phyloP scores from a whole-genome alignment of 139 green algal genomes.

The Zygnema circumcarinatum region DNA sequence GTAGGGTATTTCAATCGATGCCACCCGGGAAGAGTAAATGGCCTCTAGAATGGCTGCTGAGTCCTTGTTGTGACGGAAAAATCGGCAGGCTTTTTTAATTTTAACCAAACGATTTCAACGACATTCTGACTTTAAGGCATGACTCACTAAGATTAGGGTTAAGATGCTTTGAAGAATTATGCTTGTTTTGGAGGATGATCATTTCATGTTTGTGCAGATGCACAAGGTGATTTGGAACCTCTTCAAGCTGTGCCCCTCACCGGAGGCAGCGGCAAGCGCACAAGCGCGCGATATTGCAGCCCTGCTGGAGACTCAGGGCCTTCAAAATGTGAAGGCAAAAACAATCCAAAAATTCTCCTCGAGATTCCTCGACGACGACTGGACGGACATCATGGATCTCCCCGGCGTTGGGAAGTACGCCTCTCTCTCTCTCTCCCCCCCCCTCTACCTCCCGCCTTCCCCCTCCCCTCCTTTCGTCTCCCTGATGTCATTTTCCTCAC shows the following conservation, averaged over 20 bases:
- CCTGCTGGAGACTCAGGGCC: slow-evolving; percentile 83
- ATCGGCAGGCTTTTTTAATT: too few species aligned
- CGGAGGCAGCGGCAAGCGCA: slow-evolving; percentile 67
- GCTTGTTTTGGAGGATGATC: too few species aligned
- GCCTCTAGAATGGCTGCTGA: too few species aligned
- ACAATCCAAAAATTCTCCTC: slow-evolving; percentile 78
- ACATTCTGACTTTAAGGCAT: too few species aligned
- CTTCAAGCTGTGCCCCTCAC: slow-evolving; percentile 76
- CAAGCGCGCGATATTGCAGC: slow-evolving; percentile 57
- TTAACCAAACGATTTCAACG: too few species aligned
- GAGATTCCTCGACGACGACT: slow-evolving; percentile 84
- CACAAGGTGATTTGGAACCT: slow-evolving; percentile 81
- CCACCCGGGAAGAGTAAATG: too few species aligned
- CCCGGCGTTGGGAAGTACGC: slow-evolving; percentile 64
- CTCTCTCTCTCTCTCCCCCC: neutral
- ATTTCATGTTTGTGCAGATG: slow-evolving; percentile 72
- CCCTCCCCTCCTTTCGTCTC: slow-evolving; percentile 11
- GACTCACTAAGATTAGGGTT: too few species aligned
- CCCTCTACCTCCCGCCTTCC: neutral
- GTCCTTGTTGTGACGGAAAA: too few species aligned
- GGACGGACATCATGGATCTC: slow-evolving; percentile 80
- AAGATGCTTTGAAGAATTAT: too few species aligned
- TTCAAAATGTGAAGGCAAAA: slow-evolving; percentile 78
- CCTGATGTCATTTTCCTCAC: neutral
- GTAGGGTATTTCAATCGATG: too few species aligned